Base-by-base conservation (phyloP, 345 rosid species). In the Ricinus communis region DNA sequence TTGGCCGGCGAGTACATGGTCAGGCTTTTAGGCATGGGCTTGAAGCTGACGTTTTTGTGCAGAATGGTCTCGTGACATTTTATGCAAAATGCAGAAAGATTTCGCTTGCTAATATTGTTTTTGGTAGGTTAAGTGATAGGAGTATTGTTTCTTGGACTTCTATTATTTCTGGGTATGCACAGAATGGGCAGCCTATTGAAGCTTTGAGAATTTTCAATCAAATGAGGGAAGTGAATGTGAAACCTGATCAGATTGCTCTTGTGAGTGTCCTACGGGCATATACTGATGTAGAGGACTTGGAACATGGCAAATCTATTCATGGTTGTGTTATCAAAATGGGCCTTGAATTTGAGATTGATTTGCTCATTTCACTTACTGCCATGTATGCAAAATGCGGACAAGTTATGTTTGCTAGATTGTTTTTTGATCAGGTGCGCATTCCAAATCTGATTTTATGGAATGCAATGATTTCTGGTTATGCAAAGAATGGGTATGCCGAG, bases 401-500 rank as follows among this genome's bases (percentile, higher is more conserved):
- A 74, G 90, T 87, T 27, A 72, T 43, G 19, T 66, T 72, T 51
- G 91, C 90, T 16, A 87, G 81, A 72, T 66, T 62, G 25, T 77
- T 85, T 61, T 85, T 90, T 78, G 78, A 85, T 77, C 79, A 57
- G 82, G 82, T 84, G 86, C 71, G 78, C 75, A 59, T 51, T 21
- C 90, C 90, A 0, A 85, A 81, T 79, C 61, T 90, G 71, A 82
- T 85, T 24, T 71, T 88, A 71, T 84, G 90, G 91, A 88, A 88
- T 66, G 88, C 88, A 33, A 87, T 90, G 93, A 88, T 86, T 65
- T 90, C 96, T 76, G 93, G 91, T 45, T 86, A 88, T 72, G 84
- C 84, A 0, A 90, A 87, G 57, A 88, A 88, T 67, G 93, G 93
- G n/a, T 79, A 79, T 54, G 85, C 91, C 8, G 85, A 77, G 68